Conservation (phyloP, 1,284 basidiomycete species). For the Fomitopsis betulina region DNA sequence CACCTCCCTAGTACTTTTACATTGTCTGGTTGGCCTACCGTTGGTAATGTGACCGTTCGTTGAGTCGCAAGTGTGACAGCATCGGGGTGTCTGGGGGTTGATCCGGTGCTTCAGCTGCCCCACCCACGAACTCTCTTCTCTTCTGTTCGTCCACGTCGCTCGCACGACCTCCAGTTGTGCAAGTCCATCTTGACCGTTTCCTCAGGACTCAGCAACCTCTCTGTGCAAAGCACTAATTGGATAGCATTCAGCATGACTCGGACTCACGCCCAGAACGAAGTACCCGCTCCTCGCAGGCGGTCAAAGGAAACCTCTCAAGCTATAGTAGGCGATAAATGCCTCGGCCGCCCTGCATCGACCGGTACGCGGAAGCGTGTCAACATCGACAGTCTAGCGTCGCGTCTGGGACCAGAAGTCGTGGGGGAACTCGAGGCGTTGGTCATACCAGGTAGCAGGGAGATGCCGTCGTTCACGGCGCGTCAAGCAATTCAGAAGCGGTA, state of each 20-base stretch:
- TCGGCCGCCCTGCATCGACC: conserved; percentile 8
- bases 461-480: conserved; percentile 66
- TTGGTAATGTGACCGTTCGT: too few species aligned
- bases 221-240: background rate
- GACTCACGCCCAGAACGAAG: conserved; percentile 8
- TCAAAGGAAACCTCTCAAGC: conserved; percentile 7
- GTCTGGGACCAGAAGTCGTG: conserved; percentile 61
- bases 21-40: background rate
- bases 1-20: background rate
- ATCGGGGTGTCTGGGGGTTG: conserved; percentile 1
- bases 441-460: conserved; percentile 58
- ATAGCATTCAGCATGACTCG: background rate
- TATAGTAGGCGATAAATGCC: background rate
- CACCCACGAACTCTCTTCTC: background rate
- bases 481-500: conserved; percentile 65
- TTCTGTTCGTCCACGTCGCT: background rate
- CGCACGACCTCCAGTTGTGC: background rate
- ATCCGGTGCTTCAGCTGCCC: background rate
- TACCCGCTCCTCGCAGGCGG: conserved; percentile 13
- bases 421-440: conserved; percentile 64
- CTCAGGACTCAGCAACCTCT: background rate
- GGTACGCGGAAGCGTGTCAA: conserved; percentile 28
- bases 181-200: background rate
- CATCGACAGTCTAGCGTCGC: conserved; percentile 51
- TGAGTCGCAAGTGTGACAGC: background rate